phyloP scores from a whole-genome alignment of 768 basidiomycete species.

The Scleroderma bovista region DNA sequence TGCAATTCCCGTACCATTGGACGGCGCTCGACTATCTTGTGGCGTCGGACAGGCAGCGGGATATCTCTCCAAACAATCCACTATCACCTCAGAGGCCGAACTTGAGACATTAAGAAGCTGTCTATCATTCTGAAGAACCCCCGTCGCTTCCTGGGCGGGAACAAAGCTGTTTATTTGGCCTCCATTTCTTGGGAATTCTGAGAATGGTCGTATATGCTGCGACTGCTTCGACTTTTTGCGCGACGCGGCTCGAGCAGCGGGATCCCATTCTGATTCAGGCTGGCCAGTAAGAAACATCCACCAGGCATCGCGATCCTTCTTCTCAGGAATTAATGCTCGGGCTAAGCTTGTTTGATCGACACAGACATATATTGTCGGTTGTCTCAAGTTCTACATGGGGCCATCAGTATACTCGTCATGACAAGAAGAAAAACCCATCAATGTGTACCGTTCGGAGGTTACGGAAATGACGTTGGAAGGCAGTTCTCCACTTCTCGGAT shows the following conservation, averaged over 20 bases:
- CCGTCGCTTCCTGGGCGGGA: not conserved
- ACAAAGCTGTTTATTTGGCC: not conserved
- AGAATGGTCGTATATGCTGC: constrained; percentile 33
- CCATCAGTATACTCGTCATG: constrained; percentile 4
- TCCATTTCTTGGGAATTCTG: constrained; percentile 19
- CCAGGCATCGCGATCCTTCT: constrained; percentile 70
- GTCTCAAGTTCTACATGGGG: constrained; percentile 52
- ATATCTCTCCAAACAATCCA: not conserved
- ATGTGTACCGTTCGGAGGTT: constrained; percentile 59
- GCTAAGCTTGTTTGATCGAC: constrained; percentile 1
- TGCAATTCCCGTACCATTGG: constrained; percentile 10
- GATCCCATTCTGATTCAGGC: constrained; percentile 65
- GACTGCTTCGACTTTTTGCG: constrained; percentile 8
- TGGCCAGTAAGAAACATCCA: constrained; percentile 71
- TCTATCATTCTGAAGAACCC: constrained; percentile 1
- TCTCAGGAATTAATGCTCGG: constrained; percentile 54
- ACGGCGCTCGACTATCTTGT: not conserved
- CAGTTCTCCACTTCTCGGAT: constrained; percentile 58
- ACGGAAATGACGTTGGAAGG: constrained; percentile 53
- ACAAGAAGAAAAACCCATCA: not conserved
- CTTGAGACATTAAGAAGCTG: not conserved
- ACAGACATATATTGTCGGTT: constrained; percentile 44
- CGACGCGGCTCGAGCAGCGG: constrained; percentile 17
- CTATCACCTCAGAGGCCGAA: not conserved
- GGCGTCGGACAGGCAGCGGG: not conserved